Conservation (phyloP, 1,284 basidiomycete species). For the Salmacisia buchloeana region DNA sequence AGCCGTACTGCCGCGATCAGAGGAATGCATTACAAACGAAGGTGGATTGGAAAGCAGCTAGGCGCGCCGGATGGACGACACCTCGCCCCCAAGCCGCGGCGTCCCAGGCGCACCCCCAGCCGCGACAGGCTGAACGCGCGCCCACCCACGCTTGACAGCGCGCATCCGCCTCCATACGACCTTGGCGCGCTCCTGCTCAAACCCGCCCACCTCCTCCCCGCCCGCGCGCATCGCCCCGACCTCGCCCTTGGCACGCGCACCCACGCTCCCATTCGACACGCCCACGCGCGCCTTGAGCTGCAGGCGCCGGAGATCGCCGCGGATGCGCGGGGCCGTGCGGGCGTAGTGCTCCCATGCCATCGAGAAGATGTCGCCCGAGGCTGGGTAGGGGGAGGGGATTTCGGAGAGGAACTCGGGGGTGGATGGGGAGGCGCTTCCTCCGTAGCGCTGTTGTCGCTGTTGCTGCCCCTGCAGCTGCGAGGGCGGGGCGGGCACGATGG, state of each 20-base stretch:
- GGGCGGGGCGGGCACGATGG: constrained; percentile 64
- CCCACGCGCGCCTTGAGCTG: constrained; percentile 36
- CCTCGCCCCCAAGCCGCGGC: too few relatives aligned
- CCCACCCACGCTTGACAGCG: background rate
- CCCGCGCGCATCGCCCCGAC: too few relatives aligned
- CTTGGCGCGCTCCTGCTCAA: constrained; percentile 3
- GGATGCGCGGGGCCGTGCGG: constrained; percentile 40
- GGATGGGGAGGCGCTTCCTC: background rate
- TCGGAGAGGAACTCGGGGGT: constrained; percentile 29
- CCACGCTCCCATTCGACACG: background rate
- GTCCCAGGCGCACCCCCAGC: background rate
- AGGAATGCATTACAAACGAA: too few relatives aligned
- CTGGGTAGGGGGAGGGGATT: constrained; percentile 45
- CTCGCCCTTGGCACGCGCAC: background rate
- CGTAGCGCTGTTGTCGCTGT: constrained; percentile 7
- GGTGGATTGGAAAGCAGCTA: too few relatives aligned
- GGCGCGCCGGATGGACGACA: too few relatives aligned
- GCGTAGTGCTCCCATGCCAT: constrained; percentile 49
- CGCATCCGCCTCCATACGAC: constrained; percentile 5
- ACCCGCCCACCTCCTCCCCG: too few relatives aligned
- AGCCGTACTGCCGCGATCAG: too few relatives aligned
- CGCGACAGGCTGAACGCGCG: too few relatives aligned
- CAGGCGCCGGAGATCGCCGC: constrained; percentile 35
- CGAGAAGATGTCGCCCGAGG: constrained; percentile 41
- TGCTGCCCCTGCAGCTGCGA: background rate